Percentiles rank a stretch among this genome's conserved stretches.
phyloP scores from a whole-genome alignment of 129 eudicot species.

The Centella asiatica region DNA sequence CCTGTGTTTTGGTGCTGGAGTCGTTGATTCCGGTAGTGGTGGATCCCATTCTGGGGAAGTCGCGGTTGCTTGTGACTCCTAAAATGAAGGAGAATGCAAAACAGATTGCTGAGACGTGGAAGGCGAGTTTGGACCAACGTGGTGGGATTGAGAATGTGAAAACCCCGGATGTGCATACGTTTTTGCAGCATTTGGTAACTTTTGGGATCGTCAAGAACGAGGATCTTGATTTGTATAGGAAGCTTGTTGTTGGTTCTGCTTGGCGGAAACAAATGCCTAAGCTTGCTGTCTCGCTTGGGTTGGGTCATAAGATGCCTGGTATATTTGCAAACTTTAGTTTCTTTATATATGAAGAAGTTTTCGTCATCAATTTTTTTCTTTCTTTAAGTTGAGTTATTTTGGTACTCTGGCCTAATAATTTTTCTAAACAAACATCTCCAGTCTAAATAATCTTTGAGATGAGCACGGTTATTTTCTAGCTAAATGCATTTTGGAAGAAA shows the following conservation, averaged over 20 bases:
- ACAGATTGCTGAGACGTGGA: constrained; percentile 80
- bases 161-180: constrained; percentile 85
- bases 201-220: constrained; percentile 74
- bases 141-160: constrained; percentile 84
- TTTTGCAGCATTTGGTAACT: constrained; percentile 86
- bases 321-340: constrained; percentile 6
- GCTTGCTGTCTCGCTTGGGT: constrained; percentile 86
- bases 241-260: constrained; percentile 91
- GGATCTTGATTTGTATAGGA: constrained; percentile 71
- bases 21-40: constrained; percentile 70
- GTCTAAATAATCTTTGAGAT: no score
- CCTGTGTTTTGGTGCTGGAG: constrained; percentile 85
- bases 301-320: constrained; percentile 88
- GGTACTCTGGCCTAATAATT: neutral
- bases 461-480: neutral
- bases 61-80: constrained; percentile 76
- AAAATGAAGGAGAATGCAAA: constrained; percentile 55
- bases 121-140: constrained; percentile 68
- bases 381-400: no score
- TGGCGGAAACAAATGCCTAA: constrained; percentile 99
- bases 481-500: neutral
- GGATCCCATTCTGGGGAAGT: constrained; percentile 75
- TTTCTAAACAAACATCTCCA: neutral
- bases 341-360: no score
- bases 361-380: no score